Evolutionary conservation across 2,329 filamentous ascomycete species (phyloP), one percentile per base, ranked within the genome.

Genomic region (Geosmithia flava): DNA sequence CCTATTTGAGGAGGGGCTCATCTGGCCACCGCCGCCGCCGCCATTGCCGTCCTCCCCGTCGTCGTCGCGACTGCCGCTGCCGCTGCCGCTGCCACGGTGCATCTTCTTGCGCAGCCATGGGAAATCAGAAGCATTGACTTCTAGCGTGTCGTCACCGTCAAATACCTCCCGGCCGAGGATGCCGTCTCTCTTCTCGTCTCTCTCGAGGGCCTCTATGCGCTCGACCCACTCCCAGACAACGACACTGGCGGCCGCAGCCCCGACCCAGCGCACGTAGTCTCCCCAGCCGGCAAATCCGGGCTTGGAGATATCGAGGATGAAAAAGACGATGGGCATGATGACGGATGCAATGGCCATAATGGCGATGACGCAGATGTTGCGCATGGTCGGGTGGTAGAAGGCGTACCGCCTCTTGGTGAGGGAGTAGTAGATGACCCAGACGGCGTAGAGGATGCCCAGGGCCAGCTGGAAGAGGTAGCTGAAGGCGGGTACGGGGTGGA

Each of bases 191-290:
- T 90, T 88, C 62, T 95, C 89, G 62, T 95, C 89, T 55, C 90
- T 80, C 68, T 96, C 90, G 52, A 95, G 66, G 0, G 89, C 87
- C 62, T 96, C 90, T 45, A 96, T 96, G 23, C 90, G 78, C 64
- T 96, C 90, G 3, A 96, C 90, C 90, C 90, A 96, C 64, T 96
- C 90, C 90, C 90, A 96, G 2, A 96, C 90, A 20, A 95, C 87
- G n/a, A 95, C 90, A 65, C 88, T 95, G 27, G 90, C 90, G 1
- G 89, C 89, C 0, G 90, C 89, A 1, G 89, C 89, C 45, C 90
- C 90, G n/a, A 95, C 90, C 90, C 90, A 96, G 58, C 89, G 76
- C 44, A 95, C 90, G 59, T 95, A 96, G 59, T 95, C 90, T 59
- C 90, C 90, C 90, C 90, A 96, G 8, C 85, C 87, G 40, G 87